phyloP scores from a whole-genome alignment of 2,329 filamentous ascomycete species.

The Fonsecaea multimorphosa region DNA sequence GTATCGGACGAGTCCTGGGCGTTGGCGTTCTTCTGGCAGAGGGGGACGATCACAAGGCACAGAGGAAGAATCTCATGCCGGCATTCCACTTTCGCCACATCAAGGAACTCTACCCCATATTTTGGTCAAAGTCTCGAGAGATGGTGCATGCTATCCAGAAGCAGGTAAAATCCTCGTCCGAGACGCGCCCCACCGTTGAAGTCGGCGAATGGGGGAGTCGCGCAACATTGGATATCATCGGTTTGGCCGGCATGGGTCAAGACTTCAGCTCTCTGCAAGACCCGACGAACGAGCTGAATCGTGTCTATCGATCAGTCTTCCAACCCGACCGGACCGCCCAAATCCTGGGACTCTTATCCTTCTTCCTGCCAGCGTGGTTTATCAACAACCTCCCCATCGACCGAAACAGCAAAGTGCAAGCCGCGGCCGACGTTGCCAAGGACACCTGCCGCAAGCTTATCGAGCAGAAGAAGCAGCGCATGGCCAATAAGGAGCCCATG shows the following conservation, averaged over 20 bases:
- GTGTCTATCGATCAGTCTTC: conserved; percentile 64
- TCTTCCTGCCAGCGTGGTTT: conserved; percentile 69
- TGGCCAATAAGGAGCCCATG: conserved; percentile 55
- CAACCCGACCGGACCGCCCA: conserved; percentile 59
- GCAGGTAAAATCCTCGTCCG: conserved; percentile 40
- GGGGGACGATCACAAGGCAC: conserved; percentile 83
- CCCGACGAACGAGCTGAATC: conserved; percentile 64
- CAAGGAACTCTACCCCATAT: conserved; percentile 81
- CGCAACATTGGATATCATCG: conserved; percentile 76
- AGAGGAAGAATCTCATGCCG: conserved; percentile 78
- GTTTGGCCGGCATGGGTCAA: conserved; percentile 71
- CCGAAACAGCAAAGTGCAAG: conserved; percentile 69
- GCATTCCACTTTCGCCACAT: conserved; percentile 86
- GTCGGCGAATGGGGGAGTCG: conserved; percentile 69
- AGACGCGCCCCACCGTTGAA: conserved; percentile 58
- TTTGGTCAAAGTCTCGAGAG: conserved; percentile 79
- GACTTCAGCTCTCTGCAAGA: conserved; percentile 72
- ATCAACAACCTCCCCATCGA: conserved; percentile 69
- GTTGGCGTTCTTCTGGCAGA: conserved; percentile 72
- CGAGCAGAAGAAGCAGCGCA: conserved; percentile 67
- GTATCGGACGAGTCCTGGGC: conserved; percentile 48
- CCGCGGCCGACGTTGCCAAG: conserved; percentile 66
- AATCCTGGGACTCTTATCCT: conserved; percentile 62
- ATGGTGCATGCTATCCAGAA: conserved; percentile 66
- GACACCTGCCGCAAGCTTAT: conserved; percentile 72